Evolutionary conservation across 495 filamentous ascomycete species (phyloP).

Genomic region (Talaromyces borbonicus): DNA sequence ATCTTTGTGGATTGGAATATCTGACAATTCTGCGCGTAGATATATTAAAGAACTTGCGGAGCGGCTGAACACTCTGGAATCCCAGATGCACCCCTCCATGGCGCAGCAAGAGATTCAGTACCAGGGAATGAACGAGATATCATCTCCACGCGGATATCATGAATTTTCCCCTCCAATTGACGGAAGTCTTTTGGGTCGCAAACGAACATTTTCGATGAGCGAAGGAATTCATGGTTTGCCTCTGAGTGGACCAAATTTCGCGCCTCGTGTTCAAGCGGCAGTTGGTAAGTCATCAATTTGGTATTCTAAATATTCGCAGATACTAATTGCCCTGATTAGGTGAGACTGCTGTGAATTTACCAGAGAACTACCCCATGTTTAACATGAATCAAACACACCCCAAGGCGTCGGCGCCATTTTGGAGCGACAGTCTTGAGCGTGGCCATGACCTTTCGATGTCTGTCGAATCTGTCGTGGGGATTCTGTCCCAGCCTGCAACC

Average conservation of each 20-base stretch:
- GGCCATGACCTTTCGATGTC: conserved; percentile 23
- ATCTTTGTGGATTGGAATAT: neutral
- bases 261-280: conserved; percentile 21
- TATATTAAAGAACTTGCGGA: conserved; percentile 97
- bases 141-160: conserved; percentile 33
- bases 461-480: conserved; percentile 2
- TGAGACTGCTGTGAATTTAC: conserved; percentile 5
- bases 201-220: conserved; percentile 49
- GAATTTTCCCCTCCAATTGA: conserved; percentile 42
- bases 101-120: conserved; percentile 38
- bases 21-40: conserved; percentile 30
- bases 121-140: conserved; percentile 38
- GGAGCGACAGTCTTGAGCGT: conserved; percentile 2
- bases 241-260: conserved; percentile 35
- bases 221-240: conserved; percentile 39
- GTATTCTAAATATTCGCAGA: neutral
- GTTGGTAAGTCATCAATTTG: conserved; percentile 5
- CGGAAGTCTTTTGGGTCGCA: conserved; percentile 30
- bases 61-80: conserved; percentile 74
- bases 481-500: conserved; percentile 4
- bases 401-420: conserved; percentile 6
- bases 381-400: neutral
- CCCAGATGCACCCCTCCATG: conserved; percentile 43
- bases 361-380: conserved; percentile 8
- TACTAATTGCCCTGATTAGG: neutral